phyloP scores from a whole-genome alignment of 805 yeast species.

The Ascoidea rubescens region DNA sequence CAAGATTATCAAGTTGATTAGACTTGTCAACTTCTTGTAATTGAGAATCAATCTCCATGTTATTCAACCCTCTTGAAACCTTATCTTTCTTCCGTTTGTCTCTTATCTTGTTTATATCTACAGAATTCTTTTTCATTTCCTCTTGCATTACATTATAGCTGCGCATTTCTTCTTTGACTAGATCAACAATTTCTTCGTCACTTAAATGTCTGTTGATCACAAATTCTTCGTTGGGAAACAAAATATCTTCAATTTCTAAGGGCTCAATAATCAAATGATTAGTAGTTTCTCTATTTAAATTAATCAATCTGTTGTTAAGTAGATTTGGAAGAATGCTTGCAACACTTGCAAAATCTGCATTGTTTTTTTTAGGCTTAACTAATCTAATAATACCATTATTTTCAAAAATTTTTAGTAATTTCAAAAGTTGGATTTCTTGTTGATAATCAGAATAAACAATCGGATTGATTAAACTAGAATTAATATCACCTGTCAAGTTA shows the following conservation, averaged over 20 bases:
- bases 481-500: neutral
- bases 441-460: constrained; percentile 7
- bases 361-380: constrained; percentile 5
- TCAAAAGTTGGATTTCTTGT: constrained; percentile 15
- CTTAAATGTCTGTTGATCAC: constrained; percentile 18
- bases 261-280: neutral
- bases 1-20: neutral
- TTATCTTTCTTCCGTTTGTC: neutral
- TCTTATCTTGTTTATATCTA: neutral
- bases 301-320: neutral
- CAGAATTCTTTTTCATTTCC: neutral
- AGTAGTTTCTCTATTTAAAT: neutral
- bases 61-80: neutral
- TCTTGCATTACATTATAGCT: constrained; percentile 1
- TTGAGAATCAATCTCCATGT: constrained; percentile 1
- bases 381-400: constrained; percentile 8
- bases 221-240: constrained; percentile 24
- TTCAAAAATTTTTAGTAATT: constrained; percentile 13
- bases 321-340: neutral
- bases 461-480: constrained; percentile 2
- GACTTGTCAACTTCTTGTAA: neutral
- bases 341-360: neutral
- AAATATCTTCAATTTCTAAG: constrained; percentile 16
- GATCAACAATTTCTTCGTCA: constrained; percentile 20
- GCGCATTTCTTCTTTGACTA: constrained; percentile 14